These are phyloP conservation scores for Darksidea phi DNA, from an alignment of 495 filamentous ascomycete genomes.

Conservation along the genomic window DNA sequence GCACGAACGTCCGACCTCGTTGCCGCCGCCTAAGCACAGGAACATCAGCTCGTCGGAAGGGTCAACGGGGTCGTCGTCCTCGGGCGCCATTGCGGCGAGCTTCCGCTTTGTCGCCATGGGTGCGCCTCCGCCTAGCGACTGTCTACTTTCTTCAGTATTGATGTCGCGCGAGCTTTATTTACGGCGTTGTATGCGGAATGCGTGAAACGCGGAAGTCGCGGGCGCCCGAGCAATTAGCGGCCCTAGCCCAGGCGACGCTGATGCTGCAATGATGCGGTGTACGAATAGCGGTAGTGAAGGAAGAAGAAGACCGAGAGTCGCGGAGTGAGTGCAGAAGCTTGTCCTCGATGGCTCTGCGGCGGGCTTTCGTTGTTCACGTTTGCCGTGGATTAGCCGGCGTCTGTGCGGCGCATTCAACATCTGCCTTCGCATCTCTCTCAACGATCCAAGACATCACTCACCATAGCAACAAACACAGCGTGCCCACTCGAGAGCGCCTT, in stretches of 20 bases:
- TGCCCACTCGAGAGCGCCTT: neutral
- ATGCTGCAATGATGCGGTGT: too few relatives aligned
- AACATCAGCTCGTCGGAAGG: slow-evolving; percentile 85
- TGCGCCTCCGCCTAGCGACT: neutral
- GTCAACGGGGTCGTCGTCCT: slow-evolving; percentile 47
- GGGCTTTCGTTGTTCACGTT: slow-evolving; percentile 2
- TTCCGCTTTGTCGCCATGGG: slow-evolving; percentile 53
- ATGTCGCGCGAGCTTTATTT: neutral
- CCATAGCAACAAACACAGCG: neutral
- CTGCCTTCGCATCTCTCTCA: neutral
- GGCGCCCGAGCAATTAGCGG: too few relatives aligned
- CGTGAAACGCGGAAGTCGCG: too few relatives aligned
- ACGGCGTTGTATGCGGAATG: neutral
- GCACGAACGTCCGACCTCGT: slow-evolving; percentile 95
- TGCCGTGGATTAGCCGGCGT: slow-evolving; percentile 4
- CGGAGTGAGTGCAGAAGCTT: too few relatives aligned
- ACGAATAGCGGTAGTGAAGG: neutral
- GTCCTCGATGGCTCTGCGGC: neutral
- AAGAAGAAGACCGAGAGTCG: neutral
- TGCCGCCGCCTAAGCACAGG: slow-evolving; percentile 88
- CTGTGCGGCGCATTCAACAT: slow-evolving; percentile 13
- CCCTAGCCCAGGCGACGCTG: too few relatives aligned
- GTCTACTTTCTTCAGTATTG: neutral
- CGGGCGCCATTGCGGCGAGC: slow-evolving; percentile 41
- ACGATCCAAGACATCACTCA: neutral